A percentile compares a stretch with the other conserved stretches of the same genome.
phyloP scores from a whole-genome alignment of 2,329 filamentous ascomycete genomes.

The Penicillium sp. region DNA sequence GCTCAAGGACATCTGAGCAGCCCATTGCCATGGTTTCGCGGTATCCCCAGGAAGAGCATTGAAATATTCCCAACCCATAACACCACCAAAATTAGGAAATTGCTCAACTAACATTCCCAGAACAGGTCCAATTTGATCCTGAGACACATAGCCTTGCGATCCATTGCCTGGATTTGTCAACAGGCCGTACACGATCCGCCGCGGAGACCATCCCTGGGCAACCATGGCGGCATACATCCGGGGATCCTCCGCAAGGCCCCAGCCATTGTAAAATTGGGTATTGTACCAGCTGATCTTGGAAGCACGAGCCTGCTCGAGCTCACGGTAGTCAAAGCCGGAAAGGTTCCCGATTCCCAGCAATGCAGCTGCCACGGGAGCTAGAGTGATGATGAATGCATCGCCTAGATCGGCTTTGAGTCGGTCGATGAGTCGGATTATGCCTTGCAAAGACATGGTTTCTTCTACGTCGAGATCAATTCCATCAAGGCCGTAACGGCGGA shows the following conservation, averaged over 20 bases:
- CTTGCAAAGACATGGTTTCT: conserved; percentile 67
- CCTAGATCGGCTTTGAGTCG: conserved; percentile 56
- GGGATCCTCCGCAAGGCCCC: conserved; percentile 64
- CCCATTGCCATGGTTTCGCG: conserved; percentile 74
- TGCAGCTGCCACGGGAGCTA: conserved; percentile 79
- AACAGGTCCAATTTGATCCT: conserved; percentile 57
- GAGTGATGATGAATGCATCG: conserved; percentile 68
- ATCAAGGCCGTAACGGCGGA: conserved; percentile 62
- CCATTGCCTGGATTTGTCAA: conserved; percentile 78
- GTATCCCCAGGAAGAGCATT: conserved; percentile 69
- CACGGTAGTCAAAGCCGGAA: conserved; percentile 77
- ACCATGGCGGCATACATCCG: conserved; percentile 46
- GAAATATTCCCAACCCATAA: conserved; percentile 97
- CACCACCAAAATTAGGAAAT: conserved; percentile 73
- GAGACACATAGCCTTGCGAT: conserved; percentile 60
- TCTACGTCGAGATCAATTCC: conserved; percentile 79
- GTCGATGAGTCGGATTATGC: conserved; percentile 66
- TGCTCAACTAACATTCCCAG: conserved; percentile 57
- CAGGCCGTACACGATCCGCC: conserved; percentile 75
- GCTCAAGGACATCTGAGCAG: conserved; percentile 60
- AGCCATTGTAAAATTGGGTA: conserved; percentile 89
- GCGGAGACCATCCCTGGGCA: conserved; percentile 64
- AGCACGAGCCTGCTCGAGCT: conserved; percentile 67
- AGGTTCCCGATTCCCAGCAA: conserved; percentile 63
- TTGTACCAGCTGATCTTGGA: conserved; percentile 80